phyloP scores from a whole-genome alignment of 306 rosid genomes.

The Gynostemma pentaphyllum region DNA sequence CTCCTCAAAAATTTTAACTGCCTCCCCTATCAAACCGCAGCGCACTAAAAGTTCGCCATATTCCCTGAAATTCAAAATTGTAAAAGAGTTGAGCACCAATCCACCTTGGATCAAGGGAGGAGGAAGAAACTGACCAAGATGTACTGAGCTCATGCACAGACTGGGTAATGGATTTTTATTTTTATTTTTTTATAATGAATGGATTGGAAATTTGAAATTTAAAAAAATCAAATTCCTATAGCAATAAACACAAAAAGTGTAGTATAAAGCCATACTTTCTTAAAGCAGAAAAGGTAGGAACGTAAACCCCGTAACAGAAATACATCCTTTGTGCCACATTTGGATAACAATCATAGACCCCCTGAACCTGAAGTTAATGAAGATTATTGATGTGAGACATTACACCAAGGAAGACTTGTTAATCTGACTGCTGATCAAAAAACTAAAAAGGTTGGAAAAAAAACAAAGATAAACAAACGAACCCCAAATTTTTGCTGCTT shows the following conservation, averaged over 20 bases:
- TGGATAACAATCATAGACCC: constrained; percentile 45
- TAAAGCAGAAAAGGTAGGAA: constrained; percentile 73
- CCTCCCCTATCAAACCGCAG: constrained; percentile 92
- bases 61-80: constrained; percentile 60
- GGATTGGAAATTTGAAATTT: neutral
- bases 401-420: neutral
- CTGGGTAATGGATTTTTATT: neutral
- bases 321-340: constrained; percentile 50
- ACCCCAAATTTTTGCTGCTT: neutral
- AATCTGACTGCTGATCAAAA: neutral
- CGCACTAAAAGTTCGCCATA: constrained; percentile 82
- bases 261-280: constrained; percentile 44
- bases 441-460: neutral
- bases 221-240: neutral
- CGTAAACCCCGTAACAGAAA: constrained; percentile 45
- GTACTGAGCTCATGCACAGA: neutral
- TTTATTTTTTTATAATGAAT: too few relatives aligned
- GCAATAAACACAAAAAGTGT: constrained; percentile 6
- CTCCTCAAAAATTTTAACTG: constrained; percentile 73
- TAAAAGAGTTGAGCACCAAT: neutral
- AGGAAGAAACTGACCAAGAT: neutral
- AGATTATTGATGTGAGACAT: neutral
- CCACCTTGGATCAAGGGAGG: neutral
- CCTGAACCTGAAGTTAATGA: constrained; percentile 52
- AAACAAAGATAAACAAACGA: neutral